Base-by-base conservation (phyloP, 192 early-diverging fungal species). In the Martensiomyces pterosporus region DNA sequence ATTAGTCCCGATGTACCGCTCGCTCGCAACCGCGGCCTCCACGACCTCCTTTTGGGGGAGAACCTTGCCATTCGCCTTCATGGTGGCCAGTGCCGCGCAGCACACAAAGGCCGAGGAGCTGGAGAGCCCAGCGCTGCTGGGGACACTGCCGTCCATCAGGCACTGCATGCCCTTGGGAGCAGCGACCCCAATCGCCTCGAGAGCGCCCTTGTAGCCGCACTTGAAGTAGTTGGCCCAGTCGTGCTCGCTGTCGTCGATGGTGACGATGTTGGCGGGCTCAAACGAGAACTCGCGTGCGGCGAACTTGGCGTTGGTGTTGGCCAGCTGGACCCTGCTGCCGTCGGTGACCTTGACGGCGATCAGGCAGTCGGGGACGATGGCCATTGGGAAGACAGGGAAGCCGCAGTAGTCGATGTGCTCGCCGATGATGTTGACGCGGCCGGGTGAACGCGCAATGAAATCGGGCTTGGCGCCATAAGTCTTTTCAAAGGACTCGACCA, bases 391-490 rank as follows among this genome's bases (percentile, higher is more conserved):
- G 13, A 98, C 94, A 14, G 89, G 89, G 49, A 87, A 90, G 18
- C 92, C 94, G 54, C 84, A 86, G 76, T 95, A 95, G 75, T 98
- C 94, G 39, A 98, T 88, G 61, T 98, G 94, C 60, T 98, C 94
- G 26, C 93, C 94, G 60, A 97, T 97, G 24, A 97, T 75, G 75
- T 97, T 97, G 24, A 94, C 91, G 15, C 92, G 80, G 27, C 94
- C 94, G 3, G 94, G 93, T 3, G 89, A 83, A 22, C 94, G 84
- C 29, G 83, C 85, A 47, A 86, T 83, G 56, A 90, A 90, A 12
- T 80, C 76, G 1, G 90, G 88, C 16, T 55, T 39, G 40, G 56
- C 43, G 50, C 81, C 79, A 50, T 79, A 85, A 3, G 43, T 40
- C 2, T 51, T 34, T 43, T 79, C 52, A 58, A 87, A 87, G n/a